Evolutionary conservation across 208 protist genomes (phyloP).

Genomic region (Acanthamoeba triangularis): DNA sequence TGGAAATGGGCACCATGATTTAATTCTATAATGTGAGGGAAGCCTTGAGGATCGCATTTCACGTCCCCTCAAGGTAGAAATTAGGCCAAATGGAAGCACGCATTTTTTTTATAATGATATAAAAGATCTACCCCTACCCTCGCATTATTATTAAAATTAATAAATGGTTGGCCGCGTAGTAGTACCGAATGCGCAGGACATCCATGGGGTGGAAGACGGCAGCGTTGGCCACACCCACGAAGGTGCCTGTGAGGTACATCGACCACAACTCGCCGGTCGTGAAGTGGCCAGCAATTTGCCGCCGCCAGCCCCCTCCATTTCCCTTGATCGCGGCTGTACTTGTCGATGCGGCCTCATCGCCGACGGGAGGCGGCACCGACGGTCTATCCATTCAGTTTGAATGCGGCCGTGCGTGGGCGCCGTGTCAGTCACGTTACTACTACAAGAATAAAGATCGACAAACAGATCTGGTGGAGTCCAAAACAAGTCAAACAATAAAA

Average conservation of each 20-base stretch:
- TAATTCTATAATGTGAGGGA: neutral
- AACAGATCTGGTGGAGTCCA: too few relatives aligned
- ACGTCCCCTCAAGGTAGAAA: too few relatives aligned
- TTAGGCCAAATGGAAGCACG: too few relatives aligned
- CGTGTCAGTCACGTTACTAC: too few relatives aligned
- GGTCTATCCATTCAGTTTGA: too few relatives aligned
- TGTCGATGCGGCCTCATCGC: too few relatives aligned
- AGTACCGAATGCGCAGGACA: slow-evolving; percentile 47
- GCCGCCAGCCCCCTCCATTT: neutral
- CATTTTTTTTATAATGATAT: too few relatives aligned
- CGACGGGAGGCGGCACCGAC: too few relatives aligned
- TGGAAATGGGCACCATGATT: neutral
- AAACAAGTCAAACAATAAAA: too few relatives aligned
- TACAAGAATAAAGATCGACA: too few relatives aligned
- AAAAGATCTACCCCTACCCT: too few relatives aligned
- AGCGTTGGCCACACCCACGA: slow-evolving; percentile 76
- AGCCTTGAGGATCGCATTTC: neutral
- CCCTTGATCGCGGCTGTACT: neutral
- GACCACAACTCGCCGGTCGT: neutral
- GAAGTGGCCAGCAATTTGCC: neutral
- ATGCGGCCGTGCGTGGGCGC: too few relatives aligned
- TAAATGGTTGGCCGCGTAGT: neutral
- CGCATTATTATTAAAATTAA: neutral
- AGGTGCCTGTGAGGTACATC: slow-evolving; percentile 62
- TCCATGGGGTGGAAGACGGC: slow-evolving; percentile 75